These are phyloP conservation scores for Metschnikowia bowlesiae DNA, from an alignment of 805 yeast species.

Conservation along the genomic window DNA sequence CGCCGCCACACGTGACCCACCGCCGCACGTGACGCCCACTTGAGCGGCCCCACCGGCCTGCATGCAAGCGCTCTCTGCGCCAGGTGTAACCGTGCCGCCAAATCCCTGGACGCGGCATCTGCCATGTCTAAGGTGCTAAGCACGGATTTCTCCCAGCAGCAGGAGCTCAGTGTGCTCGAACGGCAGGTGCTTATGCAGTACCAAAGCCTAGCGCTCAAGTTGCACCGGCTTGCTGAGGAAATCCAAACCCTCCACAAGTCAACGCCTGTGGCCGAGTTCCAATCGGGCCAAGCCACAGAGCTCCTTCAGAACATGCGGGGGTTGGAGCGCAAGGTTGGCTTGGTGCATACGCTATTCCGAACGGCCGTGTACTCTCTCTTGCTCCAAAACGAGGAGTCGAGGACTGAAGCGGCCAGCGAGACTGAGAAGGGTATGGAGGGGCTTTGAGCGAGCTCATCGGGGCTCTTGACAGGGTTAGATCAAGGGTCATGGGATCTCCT, in stretches of 20 bases:
- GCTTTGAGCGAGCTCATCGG: no score
- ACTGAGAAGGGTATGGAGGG: background rate
- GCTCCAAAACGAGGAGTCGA: conserved; percentile 32
- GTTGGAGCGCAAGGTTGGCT: conserved; percentile 58
- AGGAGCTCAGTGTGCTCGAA: conserved; percentile 26
- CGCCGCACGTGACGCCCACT: no score
- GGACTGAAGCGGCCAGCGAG: background rate
- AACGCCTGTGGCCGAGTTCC: background rate
- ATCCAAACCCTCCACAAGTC: conserved; percentile 23
- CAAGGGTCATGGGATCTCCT: background rate
- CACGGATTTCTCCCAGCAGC: conserved; percentile 11
- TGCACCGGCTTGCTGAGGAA: conserved; percentile 29
- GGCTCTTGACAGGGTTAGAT: no score
- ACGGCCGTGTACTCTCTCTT: conserved; percentile 67
- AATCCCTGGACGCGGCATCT: background rate
- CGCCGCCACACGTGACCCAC: no score
- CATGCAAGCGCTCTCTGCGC: no score
- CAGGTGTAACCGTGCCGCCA: no score
- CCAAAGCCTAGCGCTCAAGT: conserved; percentile 31
- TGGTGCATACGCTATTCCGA: conserved; percentile 62
- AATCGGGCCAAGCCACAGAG: conserved; percentile 23
- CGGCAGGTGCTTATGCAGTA: conserved; percentile 35
- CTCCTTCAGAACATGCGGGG: conserved; percentile 48
- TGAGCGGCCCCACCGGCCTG: no score
- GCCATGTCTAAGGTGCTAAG: conserved; percentile 4